Conservation (phyloP, 139 green algal genomes). For the Cymbomonas tetramitiformis region DNA sequence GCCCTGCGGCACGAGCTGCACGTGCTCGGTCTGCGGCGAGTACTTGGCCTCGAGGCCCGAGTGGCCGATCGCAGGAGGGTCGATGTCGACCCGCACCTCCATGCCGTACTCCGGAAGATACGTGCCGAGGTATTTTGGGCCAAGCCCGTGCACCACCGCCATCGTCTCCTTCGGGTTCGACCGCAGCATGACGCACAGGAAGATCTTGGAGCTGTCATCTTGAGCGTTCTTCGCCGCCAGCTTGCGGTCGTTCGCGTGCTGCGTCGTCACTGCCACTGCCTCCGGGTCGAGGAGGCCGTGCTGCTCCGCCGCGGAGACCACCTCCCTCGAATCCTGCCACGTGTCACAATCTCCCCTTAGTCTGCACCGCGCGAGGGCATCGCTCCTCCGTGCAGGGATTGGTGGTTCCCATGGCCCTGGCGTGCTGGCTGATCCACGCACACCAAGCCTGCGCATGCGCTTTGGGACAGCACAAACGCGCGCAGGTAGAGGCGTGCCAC, state of each 20-base stretch:
- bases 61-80: no score
- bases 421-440: no score
- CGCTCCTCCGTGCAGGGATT: no score
- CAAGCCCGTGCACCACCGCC: conserved; percentile 44
- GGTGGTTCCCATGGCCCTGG: no score
- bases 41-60: no score
- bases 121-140: conserved; percentile 52
- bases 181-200: conserved; percentile 57
- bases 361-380: no score
- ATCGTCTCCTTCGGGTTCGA: conserved; percentile 28
- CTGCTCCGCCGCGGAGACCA: background rate
- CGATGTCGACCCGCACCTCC: conserved; percentile 37
- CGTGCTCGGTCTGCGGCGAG: no score
- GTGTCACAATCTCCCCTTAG: no score
- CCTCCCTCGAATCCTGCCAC: background rate
- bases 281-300: conserved; percentile 23
- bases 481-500: no score
- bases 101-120: conserved; percentile 59
- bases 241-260: conserved; percentile 71
- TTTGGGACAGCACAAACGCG: no score
- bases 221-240: conserved; percentile 32
- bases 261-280: conserved; percentile 31
- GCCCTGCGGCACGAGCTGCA: no score
- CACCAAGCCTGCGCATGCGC: no score
- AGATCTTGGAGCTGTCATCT: conserved; percentile 54